Base-by-base conservation (phyloP, 257 asterid genomes). In the Rauvolfia tetraphylla region DNA sequence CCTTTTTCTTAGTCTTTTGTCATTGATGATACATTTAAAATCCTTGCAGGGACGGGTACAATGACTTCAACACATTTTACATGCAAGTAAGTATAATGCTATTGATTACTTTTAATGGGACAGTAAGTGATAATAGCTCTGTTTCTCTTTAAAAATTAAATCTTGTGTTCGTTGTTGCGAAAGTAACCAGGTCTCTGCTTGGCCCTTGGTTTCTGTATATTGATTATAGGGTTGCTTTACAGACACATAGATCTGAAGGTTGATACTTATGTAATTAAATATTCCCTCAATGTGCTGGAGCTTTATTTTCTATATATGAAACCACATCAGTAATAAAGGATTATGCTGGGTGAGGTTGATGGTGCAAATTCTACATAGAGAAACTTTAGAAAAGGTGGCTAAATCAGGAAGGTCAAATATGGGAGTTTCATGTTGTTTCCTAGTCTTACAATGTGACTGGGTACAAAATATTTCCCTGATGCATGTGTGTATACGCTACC, bases 41-140 rank as follows among this genome's bases (percentile, higher is more conserved):
- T 90, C 81, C 83, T 70, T 83, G 91, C 98, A 95, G 99, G 95
- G 98, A 95, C 75, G 99, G 99, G 59, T 95, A 95, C 93, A 95
- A 95, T 59, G 99, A 95, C 90, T 95, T 95, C 93, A 95, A 95
- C 80, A 95, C 99, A 48, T 95, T 95, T 87, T 95, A 95, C 85
- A 90, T 95, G 96, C 99, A 95, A 86, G 99, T 93, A 93, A 93
- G 97, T 62, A 48, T 75, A 73, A 33, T 81, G 71, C 80, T 65
- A 36, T 73, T 81, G 77, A 74, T 33, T 83, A 62, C 71, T 72
- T 78, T 39, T 75, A 56, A 62, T 71, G 76, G 71, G 83, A 14
- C 44, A 38, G 29, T 42, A 49, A 39, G 66, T 23, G 57, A 65
- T 58, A n/a, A 2, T 69, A 11, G 49, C 20, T 49, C 53, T 49